Base-by-base conservation (phyloP, 768 basidiomycete genomes). In the Cyclocybe cylindracea region DNA sequence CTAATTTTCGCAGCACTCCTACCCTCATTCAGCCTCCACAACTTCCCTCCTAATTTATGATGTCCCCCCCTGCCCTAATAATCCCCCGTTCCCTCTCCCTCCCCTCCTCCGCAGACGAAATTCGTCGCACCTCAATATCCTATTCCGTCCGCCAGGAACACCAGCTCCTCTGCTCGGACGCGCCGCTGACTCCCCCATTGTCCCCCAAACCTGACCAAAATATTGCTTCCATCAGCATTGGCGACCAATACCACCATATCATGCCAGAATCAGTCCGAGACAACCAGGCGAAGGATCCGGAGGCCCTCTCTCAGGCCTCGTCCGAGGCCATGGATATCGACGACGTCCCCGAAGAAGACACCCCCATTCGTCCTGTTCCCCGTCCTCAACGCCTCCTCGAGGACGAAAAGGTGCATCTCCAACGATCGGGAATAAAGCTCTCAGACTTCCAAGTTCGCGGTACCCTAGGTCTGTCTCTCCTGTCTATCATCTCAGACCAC, bases 401-500 rank as follows among this genome's bases (percentile, higher is more conserved):
- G 61, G 85, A 91, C 54, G 87, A 91, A 59, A 70, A 77, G 60
- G 82, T 83, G 36, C 87, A 85, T 60, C 70, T 90, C 3, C 74
- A 80, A 55, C 74, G 74, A 54, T 65, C 73, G 5, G 86, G 87
- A 13, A 72, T 91, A 51, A 83, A 77, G 54, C 67, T 93, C 46
- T 85, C 85, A 5, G 89, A 91, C 65, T 92, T 93, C 57, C 88
- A 92, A 66, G 85, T 91, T 47, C 80, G 85, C 61, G 88, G 89
- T 10, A 85, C 89, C 4, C 65, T 91, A 48, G 89, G 89, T 89
- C 59, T 47, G 78, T 68, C 16, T 24, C 48, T n/a, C 52, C 43
- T 45, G 44, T 32, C 42, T 14, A 49, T 53, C 41, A 16, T 39
- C 37, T 45, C 33, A 36, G 31, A 2, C 10, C 48, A 47, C 35